These are phyloP conservation scores for Volutella citrinella DNA, from an alignment of 2,329 filamentous ascomycete species.

Conservation along the genomic window DNA sequence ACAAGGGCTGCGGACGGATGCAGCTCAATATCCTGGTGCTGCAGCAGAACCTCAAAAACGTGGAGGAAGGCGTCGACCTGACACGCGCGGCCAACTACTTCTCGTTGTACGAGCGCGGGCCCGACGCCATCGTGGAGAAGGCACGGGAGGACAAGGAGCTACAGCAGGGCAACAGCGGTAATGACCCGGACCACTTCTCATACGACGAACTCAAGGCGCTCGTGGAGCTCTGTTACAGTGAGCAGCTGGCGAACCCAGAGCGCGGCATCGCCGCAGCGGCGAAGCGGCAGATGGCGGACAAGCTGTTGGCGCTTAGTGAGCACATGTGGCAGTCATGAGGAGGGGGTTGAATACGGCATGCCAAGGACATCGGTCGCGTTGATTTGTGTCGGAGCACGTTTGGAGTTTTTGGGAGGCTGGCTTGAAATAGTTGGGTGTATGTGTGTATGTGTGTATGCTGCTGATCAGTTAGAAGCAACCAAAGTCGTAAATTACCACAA, in stretches of 20 bases:
- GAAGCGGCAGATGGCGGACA: constrained; percentile 67
- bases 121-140: constrained; percentile 62
- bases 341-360: too few relatives aligned
- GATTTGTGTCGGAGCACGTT: constrained; percentile 1
- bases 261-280: constrained; percentile 65
- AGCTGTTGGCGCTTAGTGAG: constrained; percentile 67
- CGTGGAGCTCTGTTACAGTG: constrained; percentile 66
- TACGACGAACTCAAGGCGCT: constrained; percentile 66
- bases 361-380: constrained; percentile 5
- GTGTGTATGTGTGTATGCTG: too few relatives aligned
- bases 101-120: constrained; percentile 62
- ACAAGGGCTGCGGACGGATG: constrained; percentile 79
- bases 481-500: too few relatives aligned
- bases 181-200: constrained; percentile 47
- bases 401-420: constrained; percentile 10
- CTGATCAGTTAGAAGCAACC: too few relatives aligned
- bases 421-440: constrained; percentile 11
- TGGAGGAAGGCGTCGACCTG: constrained; percentile 69
- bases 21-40: constrained; percentile 91
- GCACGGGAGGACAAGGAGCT: constrained; percentile 49
- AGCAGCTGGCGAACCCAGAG: constrained; percentile 63
- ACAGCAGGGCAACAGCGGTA: constrained; percentile 30
- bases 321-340: constrained; percentile 60
- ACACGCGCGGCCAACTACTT: constrained; percentile 65
- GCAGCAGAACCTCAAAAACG: constrained; percentile 94